Evolutionary conservation across 371 early-diverging fungal species (phyloP).

Genomic region (Conidiobolus incongruus): DNA sequence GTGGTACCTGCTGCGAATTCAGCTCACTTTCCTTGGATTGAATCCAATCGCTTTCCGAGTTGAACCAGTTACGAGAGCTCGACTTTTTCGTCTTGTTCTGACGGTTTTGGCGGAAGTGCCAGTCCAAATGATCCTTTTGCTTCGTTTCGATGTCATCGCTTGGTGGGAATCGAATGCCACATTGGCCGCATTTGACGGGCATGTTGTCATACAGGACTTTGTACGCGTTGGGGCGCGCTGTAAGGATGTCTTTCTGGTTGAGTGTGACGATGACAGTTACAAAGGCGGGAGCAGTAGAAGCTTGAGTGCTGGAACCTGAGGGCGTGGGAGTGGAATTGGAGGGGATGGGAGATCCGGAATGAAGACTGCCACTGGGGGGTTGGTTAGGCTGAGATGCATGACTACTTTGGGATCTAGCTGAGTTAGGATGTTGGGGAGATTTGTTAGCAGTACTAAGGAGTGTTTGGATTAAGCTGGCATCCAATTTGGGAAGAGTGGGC

Average conservation of each 20-base stretch:
- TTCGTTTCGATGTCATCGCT: constrained; percentile 38
- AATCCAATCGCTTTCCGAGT: constrained; percentile 35
- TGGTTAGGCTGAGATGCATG: too few species aligned
- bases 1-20: constrained; percentile 2
- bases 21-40: constrained; percentile 8
- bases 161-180: constrained; percentile 60
- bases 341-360: too few species aligned
- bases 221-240: too few species aligned
- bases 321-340: too few species aligned
- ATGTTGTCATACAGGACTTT: constrained; percentile 47
- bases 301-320: too few species aligned
- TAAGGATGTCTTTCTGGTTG: too few species aligned
- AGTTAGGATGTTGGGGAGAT: too few species aligned
- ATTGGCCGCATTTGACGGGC: constrained; percentile 70
- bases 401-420: too few species aligned
- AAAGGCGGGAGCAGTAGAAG: too few species aligned
- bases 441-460: too few species aligned
- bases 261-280: too few species aligned
- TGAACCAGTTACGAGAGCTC: constrained; percentile 68
- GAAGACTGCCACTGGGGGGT: too few species aligned
- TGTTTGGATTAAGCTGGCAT: neutral
- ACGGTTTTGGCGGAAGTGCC: constrained; percentile 82
- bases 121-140: constrained; percentile 72
- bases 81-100: constrained; percentile 49
- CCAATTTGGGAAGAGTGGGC: neutral